Conservation (phyloP, 108 stramenopile species). For the Thalassiosira profunda region DNA sequence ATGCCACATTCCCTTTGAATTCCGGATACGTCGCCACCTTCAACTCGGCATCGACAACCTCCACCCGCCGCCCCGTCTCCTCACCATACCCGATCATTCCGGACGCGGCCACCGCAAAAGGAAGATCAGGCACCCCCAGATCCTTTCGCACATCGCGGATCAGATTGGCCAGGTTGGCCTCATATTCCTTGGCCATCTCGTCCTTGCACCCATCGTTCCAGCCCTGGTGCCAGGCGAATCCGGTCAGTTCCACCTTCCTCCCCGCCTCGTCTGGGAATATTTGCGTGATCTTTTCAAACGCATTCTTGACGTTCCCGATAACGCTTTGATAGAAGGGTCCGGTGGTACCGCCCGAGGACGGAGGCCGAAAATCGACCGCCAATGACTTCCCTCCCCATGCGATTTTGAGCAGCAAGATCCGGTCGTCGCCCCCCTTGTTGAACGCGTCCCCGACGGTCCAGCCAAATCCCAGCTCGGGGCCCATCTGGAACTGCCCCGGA, state of each 20-base stretch:
- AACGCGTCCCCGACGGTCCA: conserved; percentile 24
- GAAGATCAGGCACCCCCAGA: conserved; percentile 32
- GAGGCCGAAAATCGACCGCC: conserved; percentile 50
- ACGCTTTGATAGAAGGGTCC: conserved; percentile 5
- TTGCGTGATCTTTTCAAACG: conserved; percentile 8
- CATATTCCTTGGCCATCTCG: conserved; percentile 23
- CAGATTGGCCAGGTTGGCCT: conserved; percentile 39
- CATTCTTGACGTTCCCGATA: conserved; percentile 15
- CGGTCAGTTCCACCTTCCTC: conserved; percentile 11
- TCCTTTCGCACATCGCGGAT: conserved; percentile 50
- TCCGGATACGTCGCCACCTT: background rate
- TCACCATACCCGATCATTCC: background rate
- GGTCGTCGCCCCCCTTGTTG: background rate
- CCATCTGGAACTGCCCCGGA: background rate
- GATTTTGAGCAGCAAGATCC: conserved; percentile 40
- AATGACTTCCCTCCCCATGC: conserved; percentile 55
- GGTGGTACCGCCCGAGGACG: conserved; percentile 16
- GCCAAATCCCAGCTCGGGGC: conserved; percentile 25
- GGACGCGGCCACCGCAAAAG: conserved; percentile 27
- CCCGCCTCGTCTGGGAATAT: conserved; percentile 11
- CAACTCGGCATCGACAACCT: conserved; percentile 1
- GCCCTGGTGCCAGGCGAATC: conserved; percentile 55
- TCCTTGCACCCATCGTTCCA: conserved; percentile 47
- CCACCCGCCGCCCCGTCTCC: background rate
- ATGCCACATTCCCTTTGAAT: background rate